A percentile compares a stretch with the other conserved stretches of the same genome.
phyloP scores from a whole-genome alignment of 495 filamentous ascomycete species.

The Stereocaulon alpinum region DNA sequence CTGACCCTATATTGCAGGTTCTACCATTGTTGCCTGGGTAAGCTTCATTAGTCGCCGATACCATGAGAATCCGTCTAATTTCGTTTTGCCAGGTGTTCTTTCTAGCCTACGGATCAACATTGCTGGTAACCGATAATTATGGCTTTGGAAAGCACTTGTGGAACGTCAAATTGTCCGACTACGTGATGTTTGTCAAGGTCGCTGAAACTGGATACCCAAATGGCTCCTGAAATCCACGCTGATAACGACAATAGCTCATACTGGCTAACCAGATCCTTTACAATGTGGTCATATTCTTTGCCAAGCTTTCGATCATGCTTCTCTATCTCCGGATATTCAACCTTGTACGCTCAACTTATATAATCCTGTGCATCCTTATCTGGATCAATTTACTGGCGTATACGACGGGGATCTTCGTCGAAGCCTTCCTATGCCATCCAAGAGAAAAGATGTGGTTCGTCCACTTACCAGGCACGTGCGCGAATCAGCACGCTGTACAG shows the following conservation, averaged over 20 bases:
- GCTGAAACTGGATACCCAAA: not conserved
- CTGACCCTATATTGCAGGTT: conserved; percentile 13
- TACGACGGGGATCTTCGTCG: conserved; percentile 19
- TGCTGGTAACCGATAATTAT: not conserved
- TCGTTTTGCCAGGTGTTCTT: conserved; percentile 11
- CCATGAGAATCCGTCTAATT: not conserved
- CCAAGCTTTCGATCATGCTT: conserved; percentile 30
- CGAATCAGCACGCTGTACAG: conserved; percentile 26
- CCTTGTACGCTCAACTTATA: conserved; percentile 23
- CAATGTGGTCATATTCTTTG: conserved; percentile 26
- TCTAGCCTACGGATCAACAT: not conserved
- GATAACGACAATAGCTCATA: conserved; percentile 14
- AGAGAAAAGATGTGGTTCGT: conserved; percentile 30
- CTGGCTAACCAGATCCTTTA: conserved; percentile 29
- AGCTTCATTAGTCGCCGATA: conserved; percentile 4
- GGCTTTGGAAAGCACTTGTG: no score
- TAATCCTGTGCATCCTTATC: conserved; percentile 29
- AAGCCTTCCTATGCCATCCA: conserved; percentile 31
- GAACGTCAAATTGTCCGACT: not conserved
- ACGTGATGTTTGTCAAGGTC: not conserved
- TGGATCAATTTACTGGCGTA: conserved; percentile 31
- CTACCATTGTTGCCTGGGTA: conserved; percentile 30
- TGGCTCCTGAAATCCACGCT: conserved; percentile 17
- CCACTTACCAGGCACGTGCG: conserved; percentile 26
- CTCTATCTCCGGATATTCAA: conserved; percentile 32